These are phyloP conservation scores for Cyberlindnera xishuangbannaensis DNA, from an alignment of 805 yeast genomes.

Conservation along the genomic window DNA sequence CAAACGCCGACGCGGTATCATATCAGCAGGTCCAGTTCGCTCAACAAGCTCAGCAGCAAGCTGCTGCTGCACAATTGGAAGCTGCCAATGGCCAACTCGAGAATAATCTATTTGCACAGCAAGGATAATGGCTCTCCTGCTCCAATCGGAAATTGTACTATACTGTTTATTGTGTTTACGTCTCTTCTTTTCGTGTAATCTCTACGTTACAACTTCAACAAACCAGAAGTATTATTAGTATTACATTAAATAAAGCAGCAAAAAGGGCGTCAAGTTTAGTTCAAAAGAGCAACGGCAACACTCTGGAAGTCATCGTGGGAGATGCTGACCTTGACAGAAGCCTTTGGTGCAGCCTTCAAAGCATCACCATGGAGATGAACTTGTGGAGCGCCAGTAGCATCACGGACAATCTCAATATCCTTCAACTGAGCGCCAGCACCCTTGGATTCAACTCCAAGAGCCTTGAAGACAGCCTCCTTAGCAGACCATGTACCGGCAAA, in stretches of 20 bases:
- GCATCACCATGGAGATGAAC: slow-evolving; percentile 79
- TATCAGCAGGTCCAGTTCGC: slow-evolving; percentile 9
- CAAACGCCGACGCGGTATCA: too few relatives aligned
- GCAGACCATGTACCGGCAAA: slow-evolving; percentile 99
- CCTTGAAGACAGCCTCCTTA: slow-evolving; percentile 97
- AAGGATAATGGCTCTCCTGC: not conserved
- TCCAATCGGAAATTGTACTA: not conserved
- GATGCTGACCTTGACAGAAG: slow-evolving; percentile 78
- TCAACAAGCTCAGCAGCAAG: slow-evolving; percentile 13
- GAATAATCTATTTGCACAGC: slow-evolving; percentile 22
- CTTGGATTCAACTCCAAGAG: slow-evolving; percentile 77
- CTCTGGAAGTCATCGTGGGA: slow-evolving; percentile 97
- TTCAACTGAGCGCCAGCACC: slow-evolving; percentile 95
- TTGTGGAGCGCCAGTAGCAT: slow-evolving; percentile 62
- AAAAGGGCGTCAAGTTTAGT: too few relatives aligned
- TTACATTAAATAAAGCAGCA: too few relatives aligned
- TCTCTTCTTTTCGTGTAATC: too few relatives aligned
- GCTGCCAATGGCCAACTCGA: too few relatives aligned
- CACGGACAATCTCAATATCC: slow-evolving; percentile 83
- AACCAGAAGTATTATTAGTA: too few relatives aligned
- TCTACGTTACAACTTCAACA: too few relatives aligned
- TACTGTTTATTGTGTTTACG: too few relatives aligned
- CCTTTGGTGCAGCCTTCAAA: slow-evolving; percentile 60
- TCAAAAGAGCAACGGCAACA: slow-evolving; percentile 84
- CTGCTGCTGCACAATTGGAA: too few relatives aligned